A percentile compares a stretch with the other conserved stretches of the same genome.
Conservation (phyloP, 129 eudicot genomes). For the Lactuca saligna region DNA sequence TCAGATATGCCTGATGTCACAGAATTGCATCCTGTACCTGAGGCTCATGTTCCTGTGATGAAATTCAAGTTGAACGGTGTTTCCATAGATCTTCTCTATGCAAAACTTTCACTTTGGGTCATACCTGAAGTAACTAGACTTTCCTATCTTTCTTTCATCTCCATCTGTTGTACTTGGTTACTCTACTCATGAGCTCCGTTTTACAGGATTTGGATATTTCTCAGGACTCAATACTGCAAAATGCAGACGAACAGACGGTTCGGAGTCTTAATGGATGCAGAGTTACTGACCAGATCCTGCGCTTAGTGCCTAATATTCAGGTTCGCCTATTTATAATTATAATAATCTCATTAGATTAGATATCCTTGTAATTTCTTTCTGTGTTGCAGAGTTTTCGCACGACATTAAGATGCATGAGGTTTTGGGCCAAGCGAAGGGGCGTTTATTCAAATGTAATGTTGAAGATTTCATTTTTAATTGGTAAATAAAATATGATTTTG, state of each 20-base stretch:
- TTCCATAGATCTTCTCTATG: constrained; percentile 95
- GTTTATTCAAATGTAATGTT: constrained; percentile 82
- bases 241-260: constrained; percentile 88
- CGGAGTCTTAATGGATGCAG: constrained; percentile 98
- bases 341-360: not conserved
- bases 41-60: constrained; percentile 96
- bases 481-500: not conserved
- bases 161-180: constrained; percentile 5
- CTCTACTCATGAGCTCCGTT: constrained; percentile 6
- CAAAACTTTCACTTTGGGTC: constrained; percentile 82
- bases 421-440: constrained; percentile 97
- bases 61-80: constrained; percentile 82
- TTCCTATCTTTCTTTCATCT: not conserved
- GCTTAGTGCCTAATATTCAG: constrained; percentile 95
- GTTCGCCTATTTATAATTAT: constrained; percentile 28
- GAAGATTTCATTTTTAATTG: not conserved
- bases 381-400: constrained; percentile 76
- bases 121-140: constrained; percentile 76
- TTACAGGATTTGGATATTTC: constrained; percentile 91
- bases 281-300: constrained; percentile 88
- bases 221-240: constrained; percentile 87
- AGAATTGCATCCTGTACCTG: constrained; percentile 89
- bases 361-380: constrained; percentile 6
- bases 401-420: constrained; percentile 87
- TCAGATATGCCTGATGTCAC: constrained; percentile 84